phyloP scores from a whole-genome alignment of 345 rosid species.

The Cardamine occulta region DNA sequence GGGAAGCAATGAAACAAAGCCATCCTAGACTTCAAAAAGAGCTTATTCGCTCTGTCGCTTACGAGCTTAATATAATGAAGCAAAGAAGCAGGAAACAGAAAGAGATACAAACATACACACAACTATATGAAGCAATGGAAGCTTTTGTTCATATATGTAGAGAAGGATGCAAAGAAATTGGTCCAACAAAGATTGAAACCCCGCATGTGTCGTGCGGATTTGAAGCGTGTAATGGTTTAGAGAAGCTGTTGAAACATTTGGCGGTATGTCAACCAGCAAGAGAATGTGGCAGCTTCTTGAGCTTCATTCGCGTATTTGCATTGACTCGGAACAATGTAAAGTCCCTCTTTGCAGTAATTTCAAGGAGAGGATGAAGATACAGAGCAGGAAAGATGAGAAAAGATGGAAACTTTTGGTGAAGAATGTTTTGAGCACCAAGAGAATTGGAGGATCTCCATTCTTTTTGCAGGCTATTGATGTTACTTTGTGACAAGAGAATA shows the following conservation, averaged over 20 bases:
- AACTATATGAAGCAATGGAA: constrained; percentile 84
- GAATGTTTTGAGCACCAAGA: constrained; percentile 66
- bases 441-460: constrained; percentile 60
- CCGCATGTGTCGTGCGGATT: constrained; percentile 59
- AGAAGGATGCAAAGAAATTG: constrained; percentile 87
- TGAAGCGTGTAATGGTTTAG: constrained; percentile 77
- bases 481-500: constrained; percentile 31
- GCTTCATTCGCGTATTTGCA: constrained; percentile 79
- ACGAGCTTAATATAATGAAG: constrained; percentile 62
- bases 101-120: constrained; percentile 66
- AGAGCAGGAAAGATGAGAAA: constrained; percentile 74
- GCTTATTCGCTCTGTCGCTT: constrained; percentile 56
- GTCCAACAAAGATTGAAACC: constrained; percentile 69
- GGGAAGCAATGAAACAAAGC: constrained; percentile 76
- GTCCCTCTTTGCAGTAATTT: constrained; percentile 88
- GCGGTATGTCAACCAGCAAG: constrained; percentile 85
- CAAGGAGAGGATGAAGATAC: constrained; percentile 65
- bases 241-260: constrained; percentile 73
- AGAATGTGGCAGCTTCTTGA: constrained; percentile 95
- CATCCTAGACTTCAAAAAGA: constrained; percentile 76
- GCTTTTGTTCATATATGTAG: constrained; percentile 89
- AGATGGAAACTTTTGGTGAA: constrained; percentile 76
- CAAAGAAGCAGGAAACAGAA: constrained; percentile 57
- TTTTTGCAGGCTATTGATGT: constrained; percentile 48
- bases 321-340: constrained; percentile 57